phyloP scores from a whole-genome alignment of 257 asterid genomes.

The Solanum peruvianum region DNA sequence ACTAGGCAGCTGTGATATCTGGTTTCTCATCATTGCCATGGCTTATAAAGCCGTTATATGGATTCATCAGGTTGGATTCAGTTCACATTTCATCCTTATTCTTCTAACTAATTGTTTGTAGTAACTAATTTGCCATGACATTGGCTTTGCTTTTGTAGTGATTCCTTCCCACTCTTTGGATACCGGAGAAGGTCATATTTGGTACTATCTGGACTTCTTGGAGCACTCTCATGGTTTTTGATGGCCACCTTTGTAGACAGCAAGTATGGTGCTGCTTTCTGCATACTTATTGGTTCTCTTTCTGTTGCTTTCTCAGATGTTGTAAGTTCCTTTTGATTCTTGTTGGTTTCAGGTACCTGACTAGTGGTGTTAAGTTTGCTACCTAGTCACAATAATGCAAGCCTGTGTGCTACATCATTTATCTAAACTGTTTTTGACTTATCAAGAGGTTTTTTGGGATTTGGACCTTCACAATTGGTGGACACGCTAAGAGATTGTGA shows the following conservation, averaged over 20 bases:
- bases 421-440: not conserved
- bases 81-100: constrained; percentile 2
- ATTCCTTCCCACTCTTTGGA: constrained; percentile 90
- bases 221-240: constrained; percentile 88
- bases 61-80: constrained; percentile 69
- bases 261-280: constrained; percentile 87
- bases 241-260: constrained; percentile 81
- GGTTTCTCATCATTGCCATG: constrained; percentile 88
- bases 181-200: constrained; percentile 92
- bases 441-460: not conserved
- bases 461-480: not conserved
- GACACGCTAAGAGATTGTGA: not conserved
- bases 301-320: constrained; percentile 98
- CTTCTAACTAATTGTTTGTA: not conserved
- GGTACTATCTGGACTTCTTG: constrained; percentile 89
- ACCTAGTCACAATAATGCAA: not conserved
- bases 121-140: not conserved
- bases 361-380: not conserved
- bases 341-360: not conserved
- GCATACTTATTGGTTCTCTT: constrained; percentile 88
- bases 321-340: constrained; percentile 42
- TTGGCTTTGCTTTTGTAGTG: constrained; percentile 27
- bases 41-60: constrained; percentile 93
- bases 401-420: not conserved
- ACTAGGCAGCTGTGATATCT: constrained; percentile 89